These are phyloP conservation scores for Xylariales sp. DNA, from an alignment of 2,329 filamentous ascomycete genomes.

Conservation along the genomic window DNA sequence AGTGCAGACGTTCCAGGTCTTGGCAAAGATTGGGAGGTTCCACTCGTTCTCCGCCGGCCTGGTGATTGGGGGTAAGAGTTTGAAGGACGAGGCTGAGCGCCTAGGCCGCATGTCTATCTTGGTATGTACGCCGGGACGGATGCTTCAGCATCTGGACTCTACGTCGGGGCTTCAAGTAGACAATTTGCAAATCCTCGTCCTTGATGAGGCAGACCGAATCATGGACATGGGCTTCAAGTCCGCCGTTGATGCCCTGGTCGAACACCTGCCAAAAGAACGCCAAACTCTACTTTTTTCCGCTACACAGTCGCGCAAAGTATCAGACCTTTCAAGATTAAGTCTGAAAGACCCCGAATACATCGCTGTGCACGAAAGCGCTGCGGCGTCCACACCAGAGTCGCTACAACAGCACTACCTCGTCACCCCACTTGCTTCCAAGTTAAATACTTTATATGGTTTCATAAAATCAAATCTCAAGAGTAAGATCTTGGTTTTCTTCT, in stretches of 20 bases:
- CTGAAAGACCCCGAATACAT: conserved; percentile 94
- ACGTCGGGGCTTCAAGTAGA: conserved; percentile 90
- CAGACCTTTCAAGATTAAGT: conserved; percentile 88
- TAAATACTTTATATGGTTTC: conserved; percentile 93
- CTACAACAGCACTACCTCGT: conserved; percentile 93
- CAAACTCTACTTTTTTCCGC: conserved; percentile 97
- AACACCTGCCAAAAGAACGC: conserved; percentile 85
- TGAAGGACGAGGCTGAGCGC: conserved; percentile 87
- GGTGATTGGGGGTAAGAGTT: conserved; percentile 91
- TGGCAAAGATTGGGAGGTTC: conserved; percentile 88
- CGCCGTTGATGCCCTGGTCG: conserved; percentile 90
- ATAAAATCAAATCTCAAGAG: conserved; percentile 89
- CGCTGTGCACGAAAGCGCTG: conserved; percentile 86
- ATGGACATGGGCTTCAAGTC: conserved; percentile 97
- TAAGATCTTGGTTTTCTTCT: conserved; percentile 96
- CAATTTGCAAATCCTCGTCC: conserved; percentile 89
- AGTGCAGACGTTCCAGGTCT: conserved; percentile 95
- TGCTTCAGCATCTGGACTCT: conserved; percentile 95
- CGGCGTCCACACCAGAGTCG: conserved; percentile 81
- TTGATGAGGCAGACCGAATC: conserved; percentile 96
- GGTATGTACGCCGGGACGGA: conserved; percentile 92
- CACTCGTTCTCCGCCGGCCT: conserved; percentile 93
- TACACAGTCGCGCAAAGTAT: conserved; percentile 94
- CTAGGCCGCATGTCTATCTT: conserved; percentile 95
- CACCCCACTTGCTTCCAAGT: conserved; percentile 85